A percentile compares a stretch with the other conserved stretches of the same genome.
phyloP scores from a whole-genome alignment of 2,329 filamentous ascomycete genomes.

The Aphanocladium album region DNA sequence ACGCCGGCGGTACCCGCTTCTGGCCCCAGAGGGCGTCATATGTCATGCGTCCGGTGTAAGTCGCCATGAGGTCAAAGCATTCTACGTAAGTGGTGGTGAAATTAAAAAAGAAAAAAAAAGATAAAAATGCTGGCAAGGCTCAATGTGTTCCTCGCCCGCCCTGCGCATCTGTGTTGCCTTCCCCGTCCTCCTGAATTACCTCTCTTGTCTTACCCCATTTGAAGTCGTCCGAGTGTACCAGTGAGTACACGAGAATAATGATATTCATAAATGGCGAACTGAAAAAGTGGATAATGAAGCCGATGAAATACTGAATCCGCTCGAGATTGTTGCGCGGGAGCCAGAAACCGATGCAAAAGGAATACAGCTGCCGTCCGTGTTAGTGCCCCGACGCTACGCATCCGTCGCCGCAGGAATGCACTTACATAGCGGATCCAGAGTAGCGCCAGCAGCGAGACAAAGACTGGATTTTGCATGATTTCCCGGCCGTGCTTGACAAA shows the following conservation, averaged over 20 bases:
- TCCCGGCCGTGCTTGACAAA: slow-evolving; percentile 28
- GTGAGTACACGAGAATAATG: slow-evolving; percentile 36
- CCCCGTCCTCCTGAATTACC: slow-evolving; percentile 25
- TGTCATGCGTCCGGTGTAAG: background rate
- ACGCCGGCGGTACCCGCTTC: slow-evolving; percentile 7
- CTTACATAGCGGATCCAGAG: slow-evolving; percentile 37
- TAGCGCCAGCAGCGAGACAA: slow-evolving; percentile 33
- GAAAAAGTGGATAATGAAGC: slow-evolving; percentile 32
- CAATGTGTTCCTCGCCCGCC: slow-evolving; percentile 19
- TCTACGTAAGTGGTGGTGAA: background rate
- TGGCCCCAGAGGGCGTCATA: background rate
- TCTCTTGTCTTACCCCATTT: slow-evolving; percentile 42
- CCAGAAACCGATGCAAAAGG: slow-evolving; percentile 39
- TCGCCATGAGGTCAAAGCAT: background rate
- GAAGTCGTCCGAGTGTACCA: slow-evolving; percentile 40
- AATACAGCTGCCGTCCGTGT: slow-evolving; percentile 28
- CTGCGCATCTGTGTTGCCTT: slow-evolving; percentile 16
- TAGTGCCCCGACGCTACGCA: background rate
- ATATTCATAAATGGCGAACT: slow-evolving; percentile 40
- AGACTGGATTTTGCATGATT: slow-evolving; percentile 31
- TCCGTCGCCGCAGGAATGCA: slow-evolving; percentile 10
- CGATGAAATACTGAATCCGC: slow-evolving; percentile 33
- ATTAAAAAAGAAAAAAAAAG: too few species aligned
- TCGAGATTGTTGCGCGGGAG: slow-evolving; percentile 34
- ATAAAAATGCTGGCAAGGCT: too few species aligned